These are phyloP conservation scores for Cyclotella cryptica DNA, from an alignment of 108 stramenopile genomes.

Conservation along the genomic window DNA sequence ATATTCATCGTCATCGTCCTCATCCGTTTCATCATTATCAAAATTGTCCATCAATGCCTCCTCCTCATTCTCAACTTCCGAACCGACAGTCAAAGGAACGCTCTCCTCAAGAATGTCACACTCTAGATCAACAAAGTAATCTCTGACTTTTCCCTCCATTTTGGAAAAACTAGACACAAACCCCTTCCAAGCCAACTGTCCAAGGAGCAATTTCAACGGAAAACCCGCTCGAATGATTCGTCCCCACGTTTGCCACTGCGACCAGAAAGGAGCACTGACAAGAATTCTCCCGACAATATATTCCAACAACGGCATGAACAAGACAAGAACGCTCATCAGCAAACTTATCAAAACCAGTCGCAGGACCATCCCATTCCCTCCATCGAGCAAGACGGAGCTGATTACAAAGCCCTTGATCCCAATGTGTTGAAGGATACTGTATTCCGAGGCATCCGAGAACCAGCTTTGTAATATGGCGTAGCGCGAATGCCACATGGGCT, in stretches of 20 bases:
- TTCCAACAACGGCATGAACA: conserved; percentile 74
- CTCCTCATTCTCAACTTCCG: conserved; percentile 15
- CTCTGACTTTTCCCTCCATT: conserved; percentile 60
- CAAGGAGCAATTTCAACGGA: conserved; percentile 83
- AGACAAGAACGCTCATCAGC: conserved; percentile 41
- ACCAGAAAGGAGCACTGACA: conserved; percentile 73
- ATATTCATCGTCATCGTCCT: conserved; percentile 34
- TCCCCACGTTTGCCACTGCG: conserved; percentile 71
- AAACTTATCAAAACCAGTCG: conserved; percentile 46
- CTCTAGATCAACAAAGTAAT: conserved; percentile 78
- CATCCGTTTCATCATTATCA: conserved; percentile 18
- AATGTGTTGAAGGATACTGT: conserved; percentile 72
- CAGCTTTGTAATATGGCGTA: conserved; percentile 76
- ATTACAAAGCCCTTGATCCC: conserved; percentile 70
- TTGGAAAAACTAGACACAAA: conserved; percentile 52
- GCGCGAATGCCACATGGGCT: conserved; percentile 88
- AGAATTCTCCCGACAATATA: conserved; percentile 56
- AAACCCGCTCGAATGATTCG: conserved; percentile 79
- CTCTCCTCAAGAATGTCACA: conserved; percentile 74
- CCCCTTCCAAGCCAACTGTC: conserved; percentile 75
- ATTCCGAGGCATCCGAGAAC: conserved; percentile 72
- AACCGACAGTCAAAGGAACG: conserved; percentile 70
- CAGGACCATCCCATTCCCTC: conserved; percentile 53
- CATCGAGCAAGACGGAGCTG: conserved; percentile 63
- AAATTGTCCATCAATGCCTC: conserved; percentile 3